Evolutionary conservation across 2,329 filamentous ascomycete genomes (phyloP), one percentile per base, ranked within the genome.

Genomic region (Calonectria honghensis): DNA sequence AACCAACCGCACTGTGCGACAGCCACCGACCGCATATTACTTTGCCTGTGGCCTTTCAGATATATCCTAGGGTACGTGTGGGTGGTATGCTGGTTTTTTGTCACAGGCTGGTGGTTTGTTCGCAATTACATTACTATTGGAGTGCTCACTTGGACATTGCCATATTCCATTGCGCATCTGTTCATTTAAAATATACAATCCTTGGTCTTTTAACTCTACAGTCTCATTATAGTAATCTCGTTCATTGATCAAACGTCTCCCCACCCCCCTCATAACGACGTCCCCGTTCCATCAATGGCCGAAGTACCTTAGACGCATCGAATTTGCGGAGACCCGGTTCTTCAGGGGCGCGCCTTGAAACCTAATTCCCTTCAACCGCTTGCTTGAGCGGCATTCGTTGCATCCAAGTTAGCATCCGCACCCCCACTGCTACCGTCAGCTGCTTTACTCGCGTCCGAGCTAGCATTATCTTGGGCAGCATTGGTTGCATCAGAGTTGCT

Each of bases 61-160:
- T 68, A 9, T 13, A 13, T 24, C 1, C 2, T 73, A 6, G 75
- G 75, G 3, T 75, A 76, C 9, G 2, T 57, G 5, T 76, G 75
- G 75, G 70, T 75, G 32, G 18, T 37, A 4, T 63, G 41, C 2
- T 76, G 75, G 73, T 72, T 76, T 48, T 41, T 63, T 11, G 41
- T 31, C n/a, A 76, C 70, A 18, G 75, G 75, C 0, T 72, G 73
- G 73, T 76, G 70, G 73, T 75, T 76, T 64, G 68, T 72, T 14
- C 35, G 48, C 2, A 51, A 67, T 18, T 75, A 75, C 16, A 41
- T 74, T 27, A 64, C 68, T 1, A 64, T 75, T 18, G 73, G 70
- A 37, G 73, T 72, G 2, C 13, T 69, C 7, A 68, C 75, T 29
- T 76, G 75, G 75, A 31, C 73, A 27, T 16, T 76, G 37, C 70